phyloP scores from a whole-genome alignment of 345 rosid genomes.

The Cardamine chenopodiifolia region DNA sequence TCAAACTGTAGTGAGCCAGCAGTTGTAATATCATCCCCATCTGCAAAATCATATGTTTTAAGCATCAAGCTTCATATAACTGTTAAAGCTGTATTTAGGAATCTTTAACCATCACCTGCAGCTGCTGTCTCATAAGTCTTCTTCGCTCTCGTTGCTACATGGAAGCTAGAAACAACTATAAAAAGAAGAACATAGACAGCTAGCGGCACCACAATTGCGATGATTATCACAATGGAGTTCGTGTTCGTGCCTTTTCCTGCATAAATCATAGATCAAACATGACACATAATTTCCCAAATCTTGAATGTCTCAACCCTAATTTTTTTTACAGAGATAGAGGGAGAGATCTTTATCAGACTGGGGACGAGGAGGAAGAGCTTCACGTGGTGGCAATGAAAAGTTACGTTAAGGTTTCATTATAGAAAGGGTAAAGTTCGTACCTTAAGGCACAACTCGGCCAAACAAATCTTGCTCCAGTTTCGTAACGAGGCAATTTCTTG shows the following conservation, averaged over 20 bases:
- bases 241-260: conserved; percentile 34
- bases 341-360: background rate
- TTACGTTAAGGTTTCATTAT: background rate
- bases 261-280: background rate
- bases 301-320: background rate
- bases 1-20: background rate
- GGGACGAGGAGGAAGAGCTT: background rate
- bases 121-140: conserved; percentile 2
- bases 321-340: background rate
- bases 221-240: conserved; percentile 29
- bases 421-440: conserved; percentile 53
- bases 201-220: conserved; percentile 41
- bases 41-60: background rate
- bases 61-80: background rate
- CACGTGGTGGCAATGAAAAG: background rate
- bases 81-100: background rate
- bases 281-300: background rate
- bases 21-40: background rate
- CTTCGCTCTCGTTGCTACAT: background rate
- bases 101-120: conserved; percentile 21
- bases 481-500: background rate
- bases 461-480: conserved; percentile 47
- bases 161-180: background rate
- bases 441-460: conserved; percentile 48
- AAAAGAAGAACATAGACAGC: conserved; percentile 24